Evolutionary conservation across 208 protist genomes (phyloP).

Genomic region (Lotmaria passim): DNA sequence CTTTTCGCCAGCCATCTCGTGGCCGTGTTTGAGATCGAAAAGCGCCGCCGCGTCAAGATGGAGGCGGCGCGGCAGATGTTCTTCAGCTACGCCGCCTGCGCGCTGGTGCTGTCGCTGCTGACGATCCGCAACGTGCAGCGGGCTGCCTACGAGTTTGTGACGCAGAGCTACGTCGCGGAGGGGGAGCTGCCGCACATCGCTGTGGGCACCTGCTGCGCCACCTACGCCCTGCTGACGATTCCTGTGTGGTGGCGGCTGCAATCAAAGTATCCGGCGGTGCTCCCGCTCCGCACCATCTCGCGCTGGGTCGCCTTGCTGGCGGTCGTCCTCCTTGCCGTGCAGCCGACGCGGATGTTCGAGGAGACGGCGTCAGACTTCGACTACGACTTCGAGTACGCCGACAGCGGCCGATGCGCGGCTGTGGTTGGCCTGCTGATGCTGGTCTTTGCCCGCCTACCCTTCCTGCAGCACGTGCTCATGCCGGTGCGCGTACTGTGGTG

Average conservation of each 20-base stretch:
- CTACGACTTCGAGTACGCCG: constrained; percentile 49
- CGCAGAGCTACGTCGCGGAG: constrained; percentile 67
- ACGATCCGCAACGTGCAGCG: constrained; percentile 84
- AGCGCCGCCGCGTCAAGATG: constrained; percentile 41
- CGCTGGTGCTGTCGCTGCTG: constrained; percentile 41
- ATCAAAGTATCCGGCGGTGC: constrained; percentile 33
- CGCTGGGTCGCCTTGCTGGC: constrained; percentile 35
- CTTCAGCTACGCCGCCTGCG: constrained; percentile 40
- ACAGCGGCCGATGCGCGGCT: constrained; percentile 33
- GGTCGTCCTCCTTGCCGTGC: constrained; percentile 52
- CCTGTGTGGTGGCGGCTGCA: constrained; percentile 63
- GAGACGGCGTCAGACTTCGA: constrained; percentile 37
- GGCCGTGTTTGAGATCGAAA: constrained; percentile 58
- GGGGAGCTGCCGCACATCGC: constrained; percentile 65
- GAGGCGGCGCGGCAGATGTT: constrained; percentile 37
- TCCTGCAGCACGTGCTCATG: constrained; percentile 40
- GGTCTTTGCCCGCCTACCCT: constrained; percentile 35
- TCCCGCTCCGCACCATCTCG: constrained; percentile 28
- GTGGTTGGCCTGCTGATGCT: constrained; percentile 55
- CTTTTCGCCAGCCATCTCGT: constrained; percentile 59
- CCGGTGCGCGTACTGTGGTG: constrained; percentile 56
- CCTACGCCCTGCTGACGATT: constrained; percentile 62
- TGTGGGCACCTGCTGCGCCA: constrained; percentile 51
- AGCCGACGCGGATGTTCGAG: constrained; percentile 46
- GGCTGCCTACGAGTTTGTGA: constrained; percentile 80